phyloP scores from a whole-genome alignment of 495 filamentous ascomycete species.

The Alectoria sarmentosa region DNA sequence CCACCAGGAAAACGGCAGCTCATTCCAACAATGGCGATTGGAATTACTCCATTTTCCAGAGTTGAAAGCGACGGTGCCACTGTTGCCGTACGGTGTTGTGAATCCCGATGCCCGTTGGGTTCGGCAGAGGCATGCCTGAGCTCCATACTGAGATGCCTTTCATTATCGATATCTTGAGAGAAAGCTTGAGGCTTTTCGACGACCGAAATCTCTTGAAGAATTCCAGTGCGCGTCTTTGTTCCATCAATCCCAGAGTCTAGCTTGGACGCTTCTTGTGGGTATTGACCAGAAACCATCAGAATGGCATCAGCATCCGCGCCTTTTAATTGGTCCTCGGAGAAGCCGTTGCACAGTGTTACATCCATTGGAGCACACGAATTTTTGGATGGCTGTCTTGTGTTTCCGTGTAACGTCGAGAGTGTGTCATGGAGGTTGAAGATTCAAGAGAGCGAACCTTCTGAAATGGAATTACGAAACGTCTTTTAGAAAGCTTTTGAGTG shows the following conservation, averaged over 20 bases:
- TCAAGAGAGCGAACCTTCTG: too few relatives aligned
- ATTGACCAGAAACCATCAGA: too few relatives aligned
- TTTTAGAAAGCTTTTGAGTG: too few relatives aligned
- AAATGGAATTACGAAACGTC: too few relatives aligned
- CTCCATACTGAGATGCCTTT: neutral
- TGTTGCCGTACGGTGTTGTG: neutral
- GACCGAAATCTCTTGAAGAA: neutral
- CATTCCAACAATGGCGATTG: constrained; percentile 41
- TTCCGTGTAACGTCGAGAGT: too few relatives aligned
- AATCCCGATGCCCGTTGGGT: neutral
- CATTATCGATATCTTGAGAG: neutral
- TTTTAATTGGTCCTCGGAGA: neutral
- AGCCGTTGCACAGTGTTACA: neutral
- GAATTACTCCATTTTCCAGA: neutral
- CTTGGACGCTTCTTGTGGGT: neutral
- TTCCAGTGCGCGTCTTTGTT: neutral
- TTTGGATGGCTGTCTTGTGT: too few relatives aligned
- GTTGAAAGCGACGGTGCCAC: neutral
- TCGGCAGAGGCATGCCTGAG: neutral
- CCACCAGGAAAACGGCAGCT: constrained; percentile 38
- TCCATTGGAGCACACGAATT: neutral
- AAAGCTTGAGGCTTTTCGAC: neutral
- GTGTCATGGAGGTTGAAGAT: too few relatives aligned
- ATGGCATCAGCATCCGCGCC: neutral
- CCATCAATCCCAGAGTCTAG: neutral